A percentile compares a stretch with the other conserved stretches of the same genome.
phyloP scores from a whole-genome alignment of 495 filamentous ascomycete genomes.

The Aspergillus sparsus region DNA sequence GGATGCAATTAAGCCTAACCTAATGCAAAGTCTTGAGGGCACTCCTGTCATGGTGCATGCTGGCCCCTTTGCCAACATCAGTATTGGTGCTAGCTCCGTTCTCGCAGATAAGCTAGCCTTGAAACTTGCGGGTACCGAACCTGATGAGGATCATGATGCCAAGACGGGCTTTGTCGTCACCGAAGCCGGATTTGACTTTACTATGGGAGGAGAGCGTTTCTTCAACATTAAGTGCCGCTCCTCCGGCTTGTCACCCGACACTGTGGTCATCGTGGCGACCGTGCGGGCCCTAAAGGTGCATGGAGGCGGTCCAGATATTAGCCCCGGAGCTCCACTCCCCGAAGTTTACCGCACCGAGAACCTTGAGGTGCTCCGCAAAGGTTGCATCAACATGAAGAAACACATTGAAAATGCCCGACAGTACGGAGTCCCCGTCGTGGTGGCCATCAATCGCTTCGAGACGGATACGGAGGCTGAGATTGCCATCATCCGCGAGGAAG shows the following conservation, averaged over 20 bases:
- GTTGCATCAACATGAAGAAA: constrained; percentile 92
- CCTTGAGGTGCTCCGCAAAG: constrained; percentile 81
- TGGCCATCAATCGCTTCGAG: constrained; percentile 94
- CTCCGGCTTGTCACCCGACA: constrained; percentile 87
- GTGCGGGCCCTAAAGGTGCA: constrained; percentile 96
- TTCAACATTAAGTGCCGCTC: constrained; percentile 99
- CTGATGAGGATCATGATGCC: constrained; percentile 81
- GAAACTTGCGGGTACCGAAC: constrained; percentile 93
- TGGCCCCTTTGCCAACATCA: constrained; percentile 97
- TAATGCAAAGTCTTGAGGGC: constrained; percentile 97
- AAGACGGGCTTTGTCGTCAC: constrained; percentile 96
- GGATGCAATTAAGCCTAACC: constrained; percentile 96
- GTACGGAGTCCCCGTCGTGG: constrained; percentile 93
- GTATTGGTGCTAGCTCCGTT: constrained; percentile 92
- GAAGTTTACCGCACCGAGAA: constrained; percentile 93
- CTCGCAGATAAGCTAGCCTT: constrained; percentile 93
- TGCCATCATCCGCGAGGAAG: constrained; percentile 82
- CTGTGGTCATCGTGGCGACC: constrained; percentile 92
- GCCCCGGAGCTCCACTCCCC: constrained; percentile 75
- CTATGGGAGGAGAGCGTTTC: constrained; percentile 98
- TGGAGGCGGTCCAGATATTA: constrained; percentile 89
- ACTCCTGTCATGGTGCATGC: constrained; percentile 97
- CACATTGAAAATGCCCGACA: constrained; percentile 85
- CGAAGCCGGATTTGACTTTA: constrained; percentile 98
- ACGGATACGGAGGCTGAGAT: constrained; percentile 95